These are phyloP conservation scores for Colletotrichum lentis DNA, from an alignment of 2,329 filamentous ascomycete genomes.

Conservation along the genomic window DNA sequence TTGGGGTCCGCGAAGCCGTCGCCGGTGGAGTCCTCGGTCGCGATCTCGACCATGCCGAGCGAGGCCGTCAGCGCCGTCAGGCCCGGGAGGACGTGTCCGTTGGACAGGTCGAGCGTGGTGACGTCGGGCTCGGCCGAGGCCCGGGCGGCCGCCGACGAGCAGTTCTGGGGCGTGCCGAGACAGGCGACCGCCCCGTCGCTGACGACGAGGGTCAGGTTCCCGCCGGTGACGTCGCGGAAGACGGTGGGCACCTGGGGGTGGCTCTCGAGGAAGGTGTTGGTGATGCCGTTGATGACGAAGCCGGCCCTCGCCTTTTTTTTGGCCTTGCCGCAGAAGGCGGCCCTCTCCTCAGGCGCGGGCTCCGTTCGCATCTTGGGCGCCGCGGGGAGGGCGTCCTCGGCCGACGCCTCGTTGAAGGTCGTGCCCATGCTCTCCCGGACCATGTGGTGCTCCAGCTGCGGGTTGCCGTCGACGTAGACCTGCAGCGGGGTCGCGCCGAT, in stretches of 20 bases:
- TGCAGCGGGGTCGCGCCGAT: constrained; percentile 56
- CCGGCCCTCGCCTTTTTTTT: constrained; percentile 38
- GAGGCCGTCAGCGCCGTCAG: constrained; percentile 58
- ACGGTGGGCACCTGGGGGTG: constrained; percentile 28
- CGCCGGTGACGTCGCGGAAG: constrained; percentile 22
- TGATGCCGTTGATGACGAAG: constrained; percentile 52
- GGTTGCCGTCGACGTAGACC: constrained; percentile 57
- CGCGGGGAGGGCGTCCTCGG: not conserved
- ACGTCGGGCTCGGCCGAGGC: constrained; percentile 45
- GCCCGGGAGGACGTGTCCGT: constrained; percentile 59
- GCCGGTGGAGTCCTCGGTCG: constrained; percentile 52
- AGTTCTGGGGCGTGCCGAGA: constrained; percentile 40
- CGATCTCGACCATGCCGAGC: constrained; percentile 61
- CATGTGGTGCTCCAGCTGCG: constrained; percentile 46
- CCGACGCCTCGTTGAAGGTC: constrained; percentile 25
- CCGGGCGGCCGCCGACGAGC: constrained; percentile 23
- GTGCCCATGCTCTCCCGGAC: constrained; percentile 44
- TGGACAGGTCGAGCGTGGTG: constrained; percentile 48
- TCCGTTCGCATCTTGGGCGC: constrained; percentile 41
- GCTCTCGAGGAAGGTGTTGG: constrained; percentile 47
- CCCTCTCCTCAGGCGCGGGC: constrained; percentile 39
- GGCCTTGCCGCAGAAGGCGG: constrained; percentile 42
- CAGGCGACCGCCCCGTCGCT: constrained; percentile 53
- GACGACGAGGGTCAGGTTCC: constrained; percentile 51
- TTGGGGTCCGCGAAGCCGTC: constrained; percentile 54